phyloP scores from a whole-genome alignment of 805 yeast species.

The Maudiozyma barnettii region DNA sequence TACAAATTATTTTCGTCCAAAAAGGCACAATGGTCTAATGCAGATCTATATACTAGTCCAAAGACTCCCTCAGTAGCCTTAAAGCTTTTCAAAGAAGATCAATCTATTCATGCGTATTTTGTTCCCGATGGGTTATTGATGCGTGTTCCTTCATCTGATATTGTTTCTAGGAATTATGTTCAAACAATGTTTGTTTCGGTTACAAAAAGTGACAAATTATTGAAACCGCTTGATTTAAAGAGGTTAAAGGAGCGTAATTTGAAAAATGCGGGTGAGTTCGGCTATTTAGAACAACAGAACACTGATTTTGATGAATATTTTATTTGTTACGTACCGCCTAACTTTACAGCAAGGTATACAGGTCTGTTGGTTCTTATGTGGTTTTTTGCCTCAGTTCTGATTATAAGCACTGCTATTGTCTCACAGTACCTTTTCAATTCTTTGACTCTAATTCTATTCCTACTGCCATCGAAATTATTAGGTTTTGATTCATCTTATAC shows the following conservation, averaged over 20 bases:
- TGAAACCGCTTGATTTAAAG: conserved; percentile 30
- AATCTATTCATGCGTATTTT: conserved; percentile 43
- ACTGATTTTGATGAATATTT: conserved; percentile 41
- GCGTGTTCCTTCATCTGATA: conserved; percentile 82
- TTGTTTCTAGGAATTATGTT: conserved; percentile 54
- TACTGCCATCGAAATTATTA: conserved; percentile 6
- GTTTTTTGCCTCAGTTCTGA: conserved; percentile 35
- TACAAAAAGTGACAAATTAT: conserved; percentile 61
- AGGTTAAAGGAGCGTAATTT: conserved; percentile 26
- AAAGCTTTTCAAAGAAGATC: conserved; percentile 35
- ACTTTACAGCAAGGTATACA: conserved; percentile 51
- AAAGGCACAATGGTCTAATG: conserved; percentile 31
- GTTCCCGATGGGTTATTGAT: conserved; percentile 75
- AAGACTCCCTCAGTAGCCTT: conserved; percentile 39
- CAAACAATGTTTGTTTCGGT: conserved; percentile 72
- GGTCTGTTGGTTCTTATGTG: conserved; percentile 33
- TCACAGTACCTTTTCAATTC: conserved; percentile 15
- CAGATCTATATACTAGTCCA: conserved; percentile 50
- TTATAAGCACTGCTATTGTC: conserved; percentile 12
- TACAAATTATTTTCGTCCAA: conserved; percentile 35
- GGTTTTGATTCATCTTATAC: not conserved
- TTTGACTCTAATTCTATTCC: conserved; percentile 4
- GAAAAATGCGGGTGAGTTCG: conserved; percentile 36
- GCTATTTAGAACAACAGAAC: conserved; percentile 34
- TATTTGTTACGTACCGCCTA: conserved; percentile 82